phyloP scores from a whole-genome alignment of 305 asterid species.

The Nicotiana rustica region DNA sequence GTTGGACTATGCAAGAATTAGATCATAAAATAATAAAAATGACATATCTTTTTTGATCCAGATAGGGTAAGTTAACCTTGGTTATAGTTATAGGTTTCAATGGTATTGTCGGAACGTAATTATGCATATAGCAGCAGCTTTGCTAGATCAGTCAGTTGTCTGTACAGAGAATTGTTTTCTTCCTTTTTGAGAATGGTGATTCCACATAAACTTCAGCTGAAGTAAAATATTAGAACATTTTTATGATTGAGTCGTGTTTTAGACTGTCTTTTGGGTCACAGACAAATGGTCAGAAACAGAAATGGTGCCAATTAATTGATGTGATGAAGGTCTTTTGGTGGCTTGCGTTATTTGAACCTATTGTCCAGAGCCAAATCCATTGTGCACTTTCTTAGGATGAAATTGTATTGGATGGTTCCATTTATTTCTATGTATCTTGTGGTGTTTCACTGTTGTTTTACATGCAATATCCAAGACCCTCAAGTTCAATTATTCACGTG shows the following conservation, averaged over 20 bases:
- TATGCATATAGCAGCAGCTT: background rate
- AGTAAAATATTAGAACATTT: background rate
- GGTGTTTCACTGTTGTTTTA: background rate
- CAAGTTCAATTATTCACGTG: background rate
- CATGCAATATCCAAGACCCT: background rate
- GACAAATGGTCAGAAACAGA: background rate
- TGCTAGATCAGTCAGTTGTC: background rate
- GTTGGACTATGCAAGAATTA: background rate
- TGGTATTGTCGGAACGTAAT: slow-evolving; percentile 19
- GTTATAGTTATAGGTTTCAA: background rate
- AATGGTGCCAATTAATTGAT: background rate
- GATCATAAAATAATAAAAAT: background rate
- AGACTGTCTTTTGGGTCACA: background rate
- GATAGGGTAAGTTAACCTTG: background rate
- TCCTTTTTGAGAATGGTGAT: slow-evolving; percentile 11
- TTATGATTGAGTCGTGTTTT: background rate
- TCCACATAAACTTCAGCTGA: background rate
- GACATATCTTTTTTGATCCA: background rate
- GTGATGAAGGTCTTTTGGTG: background rate
- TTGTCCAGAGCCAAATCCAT: background rate
- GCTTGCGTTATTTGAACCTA: background rate
- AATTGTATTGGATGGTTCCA: background rate
- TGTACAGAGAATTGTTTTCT: background rate
- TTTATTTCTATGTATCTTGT: background rate
- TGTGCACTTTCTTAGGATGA: background rate